Percentiles rank a stretch among this genome's conserved stretches.
Evolutionary conservation across 257 asterid species (phyloP).

Genomic region (Euphrasia confusa): DNA sequence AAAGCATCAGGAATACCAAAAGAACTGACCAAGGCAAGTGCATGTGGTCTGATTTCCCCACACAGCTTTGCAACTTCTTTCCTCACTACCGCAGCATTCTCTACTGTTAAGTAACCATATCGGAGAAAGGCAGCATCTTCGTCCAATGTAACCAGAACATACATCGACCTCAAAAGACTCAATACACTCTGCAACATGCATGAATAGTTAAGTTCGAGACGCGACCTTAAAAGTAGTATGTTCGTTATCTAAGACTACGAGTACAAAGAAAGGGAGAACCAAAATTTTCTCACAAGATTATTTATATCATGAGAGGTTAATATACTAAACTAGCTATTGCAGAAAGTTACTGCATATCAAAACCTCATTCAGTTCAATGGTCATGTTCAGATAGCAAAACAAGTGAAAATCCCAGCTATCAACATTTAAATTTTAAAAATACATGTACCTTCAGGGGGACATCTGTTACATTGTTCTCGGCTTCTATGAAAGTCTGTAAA

Average conservation of each 20-base stretch:
- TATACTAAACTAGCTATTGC: no score
- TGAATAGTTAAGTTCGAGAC: no score
- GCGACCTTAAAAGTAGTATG: no score
- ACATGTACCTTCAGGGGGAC: slow-evolving; percentile 25
- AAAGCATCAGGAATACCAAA: slow-evolving; percentile 94
- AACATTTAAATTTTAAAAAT: no score
- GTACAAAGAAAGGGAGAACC: no score
- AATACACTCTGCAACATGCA: slow-evolving; percentile 22
- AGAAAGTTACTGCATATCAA: no score
- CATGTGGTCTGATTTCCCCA: slow-evolving; percentile 75
- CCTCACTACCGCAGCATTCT: slow-evolving; percentile 67
- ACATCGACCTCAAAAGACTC: slow-evolving; percentile 68
- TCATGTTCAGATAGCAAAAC: no score
- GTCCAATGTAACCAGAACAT: slow-evolving; percentile 58
- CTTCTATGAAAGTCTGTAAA: slow-evolving; percentile 56
- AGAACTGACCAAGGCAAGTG: slow-evolving; percentile 67
- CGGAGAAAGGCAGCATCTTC: slow-evolving; percentile 89
- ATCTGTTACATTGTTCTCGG: slow-evolving; percentile 55
- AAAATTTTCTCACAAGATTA: no score
- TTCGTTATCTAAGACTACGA: no score
- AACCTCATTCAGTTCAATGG: no score
- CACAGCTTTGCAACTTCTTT: slow-evolving; percentile 69
- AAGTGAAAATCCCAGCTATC: no score
- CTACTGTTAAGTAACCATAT: slow-evolving; percentile 59
- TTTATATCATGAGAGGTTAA: no score